Evolutionary conservation across 1,284 basidiomycete genomes (phyloP), one percentile per base, ranked within the genome.

Genomic region (Ustilago loliicola): DNA sequence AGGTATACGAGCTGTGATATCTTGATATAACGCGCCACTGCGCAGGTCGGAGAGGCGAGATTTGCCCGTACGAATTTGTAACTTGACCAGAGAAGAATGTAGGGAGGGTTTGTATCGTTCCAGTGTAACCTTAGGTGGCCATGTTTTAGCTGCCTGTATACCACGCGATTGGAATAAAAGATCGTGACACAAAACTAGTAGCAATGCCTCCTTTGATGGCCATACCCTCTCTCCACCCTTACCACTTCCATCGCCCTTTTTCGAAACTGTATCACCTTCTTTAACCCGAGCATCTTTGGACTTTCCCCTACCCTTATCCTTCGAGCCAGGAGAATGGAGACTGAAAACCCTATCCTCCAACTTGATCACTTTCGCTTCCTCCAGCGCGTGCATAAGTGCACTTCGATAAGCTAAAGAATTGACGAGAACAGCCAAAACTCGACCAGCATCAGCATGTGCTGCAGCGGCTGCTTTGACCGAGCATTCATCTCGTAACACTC

Each of bases 41-140:
- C 83, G 71, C 9, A 86, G 65, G 6, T 86, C 85, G 23, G 78
- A 63, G 0, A 82, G 61, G 1, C 73, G 34, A 8, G 54, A 19
- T 38, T 81, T 81, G 1, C 81, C 82, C n/a, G 51, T 55, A 4
- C 73, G 65, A 11, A 97, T 91, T 87, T 96, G 96, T 65, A 94
- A 88, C 81, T 92, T 92, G 65, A 93, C 91, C 55, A 96, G 90
- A 87, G 96, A 94, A 63, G 93, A 91, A 72, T 91, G 90, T 5
- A 98, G 89, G n/a, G 95, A 90, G 6, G 95, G 93, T 83, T 93
- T 94, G 86, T 98, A 94, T 50, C 93, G 55, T 92, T 78, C 80
- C 13, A 86, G 59, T 2, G 68, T 50, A 21, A 66, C 66, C 21
- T 73, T 73, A 0, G 85, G 85, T 3, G 82, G 82, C 83, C 83